Evolutionary conservation across 2,329 filamentous ascomycete genomes (phyloP), one percentile per base, ranked within the genome.

Genomic region (Alternaria tenuissima): DNA sequence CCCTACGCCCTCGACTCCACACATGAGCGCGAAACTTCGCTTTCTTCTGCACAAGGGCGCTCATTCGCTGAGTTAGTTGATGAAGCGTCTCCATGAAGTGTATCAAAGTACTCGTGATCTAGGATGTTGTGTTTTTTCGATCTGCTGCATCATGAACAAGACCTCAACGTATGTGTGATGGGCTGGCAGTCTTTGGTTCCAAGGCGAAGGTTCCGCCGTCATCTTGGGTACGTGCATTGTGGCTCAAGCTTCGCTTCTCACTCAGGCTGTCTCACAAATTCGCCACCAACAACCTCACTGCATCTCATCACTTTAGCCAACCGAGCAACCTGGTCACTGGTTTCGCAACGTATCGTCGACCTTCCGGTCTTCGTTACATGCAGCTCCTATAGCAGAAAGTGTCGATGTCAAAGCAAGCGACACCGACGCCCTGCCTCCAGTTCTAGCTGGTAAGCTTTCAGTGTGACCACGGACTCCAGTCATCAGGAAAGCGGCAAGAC

Each of bases 221-320:
- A 39, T 52, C 12, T 20, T 14, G 34, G 22, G 48, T 39, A 22
- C 42, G 38, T 55, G 43, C 44, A 18, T 39, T n/a, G 30, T 44
- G 44, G 34, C 44, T 59, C 26, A 26, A 39, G 49, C 32, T 42
- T n/a, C 34, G 22, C 52, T 56, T 54, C 52, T 32, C 52, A 59
- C 60, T 52, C 51, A 11, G 22, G 24, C 30, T 53, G 60, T 62
- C 47, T 62, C 60, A 62, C 60, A 62, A 47, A 18, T 18, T 36
- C 18, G 30, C 46, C 28, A 38, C 18, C 43, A 44, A 28, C 48
- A 32, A 48, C 36, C 20, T 43, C 54, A 38, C 47, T 46, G 34
- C 48, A 22, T 20, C 34, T 28, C 48, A 44, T 44, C 47, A 52
- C 41, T 57, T 61, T 54, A 57, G 36, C 43, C 55, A 41, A 46